These are phyloP conservation scores for Sugiyamaella neomexicana DNA, from an alignment of 1,139 yeast species.

Conservation along the genomic window DNA sequence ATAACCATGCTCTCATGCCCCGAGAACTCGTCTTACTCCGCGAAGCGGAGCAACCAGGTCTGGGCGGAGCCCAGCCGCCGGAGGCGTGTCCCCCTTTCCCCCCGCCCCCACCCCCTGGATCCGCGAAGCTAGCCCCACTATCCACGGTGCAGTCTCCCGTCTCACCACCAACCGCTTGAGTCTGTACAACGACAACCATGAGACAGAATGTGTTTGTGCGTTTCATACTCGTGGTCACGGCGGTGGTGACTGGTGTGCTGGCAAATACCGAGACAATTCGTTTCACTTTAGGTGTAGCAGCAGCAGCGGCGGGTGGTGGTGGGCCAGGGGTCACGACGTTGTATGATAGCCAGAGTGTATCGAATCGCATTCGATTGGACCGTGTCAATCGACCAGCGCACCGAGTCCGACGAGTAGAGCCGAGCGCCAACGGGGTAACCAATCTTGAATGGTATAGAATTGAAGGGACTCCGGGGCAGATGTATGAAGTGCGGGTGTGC, in stretches of 20 bases:
- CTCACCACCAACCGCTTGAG: too few relatives aligned
- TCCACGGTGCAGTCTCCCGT: too few relatives aligned
- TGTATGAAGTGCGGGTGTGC: conserved; percentile 39
- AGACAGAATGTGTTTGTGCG: not conserved
- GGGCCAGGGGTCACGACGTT: not conserved
- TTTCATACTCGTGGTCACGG: not conserved
- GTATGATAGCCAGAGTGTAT: conserved; percentile 5
- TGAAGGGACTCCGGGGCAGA: conserved; percentile 23
- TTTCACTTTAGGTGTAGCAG: not conserved
- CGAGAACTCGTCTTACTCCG: too few relatives aligned
- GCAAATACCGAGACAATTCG: conserved; percentile 15
- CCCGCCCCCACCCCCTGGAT: too few relatives aligned
- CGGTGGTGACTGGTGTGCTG: not conserved
- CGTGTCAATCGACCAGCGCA: conserved; percentile 9
- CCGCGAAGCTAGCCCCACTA: too few relatives aligned
- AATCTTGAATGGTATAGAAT: conserved; percentile 13
- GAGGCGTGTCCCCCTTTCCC: too few relatives aligned
- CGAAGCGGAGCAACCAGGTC: too few relatives aligned
- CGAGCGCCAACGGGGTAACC: conserved; percentile 1
- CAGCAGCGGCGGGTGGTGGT: not conserved
- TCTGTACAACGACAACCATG: not conserved
- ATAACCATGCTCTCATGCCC: too few relatives aligned
- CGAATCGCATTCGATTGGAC: conserved; percentile 6
- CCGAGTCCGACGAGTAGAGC: not conserved
- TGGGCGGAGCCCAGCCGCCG: too few relatives aligned